These are phyloP conservation scores for Trapa bicornis DNA, from an alignment of 345 rosid species.

Conservation along the genomic window DNA sequence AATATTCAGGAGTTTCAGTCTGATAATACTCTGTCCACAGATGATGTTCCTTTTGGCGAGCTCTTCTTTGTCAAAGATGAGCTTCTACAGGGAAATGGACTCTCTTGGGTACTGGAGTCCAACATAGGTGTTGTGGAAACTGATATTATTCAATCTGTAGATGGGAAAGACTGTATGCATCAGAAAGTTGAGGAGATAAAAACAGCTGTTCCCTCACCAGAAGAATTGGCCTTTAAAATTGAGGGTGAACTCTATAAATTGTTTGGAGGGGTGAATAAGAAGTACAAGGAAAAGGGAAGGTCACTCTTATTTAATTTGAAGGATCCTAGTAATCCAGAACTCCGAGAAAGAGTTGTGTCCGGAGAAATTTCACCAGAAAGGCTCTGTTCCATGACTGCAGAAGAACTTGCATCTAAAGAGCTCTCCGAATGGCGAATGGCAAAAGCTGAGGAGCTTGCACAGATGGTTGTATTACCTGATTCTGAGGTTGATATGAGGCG, in stretches of 20 bases:
- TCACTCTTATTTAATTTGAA: slow-evolving; percentile 82
- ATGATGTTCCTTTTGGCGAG: slow-evolving; percentile 56
- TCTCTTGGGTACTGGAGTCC: slow-evolving; percentile 72
- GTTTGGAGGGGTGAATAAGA: slow-evolving; percentile 91
- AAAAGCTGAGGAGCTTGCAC: slow-evolving; percentile 86
- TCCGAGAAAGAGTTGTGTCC: slow-evolving; percentile 61
- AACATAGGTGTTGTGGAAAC: slow-evolving; percentile 24
- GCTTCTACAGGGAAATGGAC: slow-evolving; percentile 87
- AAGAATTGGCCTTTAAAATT: slow-evolving; percentile 45
- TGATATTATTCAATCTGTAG: slow-evolving; percentile 15
- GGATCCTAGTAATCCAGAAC: slow-evolving; percentile 80
- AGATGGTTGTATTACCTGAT: slow-evolving; percentile 81
- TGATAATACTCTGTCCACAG: slow-evolving; percentile 31
- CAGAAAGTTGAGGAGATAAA: slow-evolving; percentile 12
- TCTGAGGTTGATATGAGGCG: slow-evolving; percentile 60
- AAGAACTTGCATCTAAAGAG: slow-evolving; percentile 95
- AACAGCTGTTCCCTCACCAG: slow-evolving; percentile 24
- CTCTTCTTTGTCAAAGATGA: slow-evolving; percentile 73
- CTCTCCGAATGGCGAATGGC: slow-evolving; percentile 91
- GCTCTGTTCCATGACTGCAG: slow-evolving; percentile 80
- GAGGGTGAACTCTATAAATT: slow-evolving; percentile 72
- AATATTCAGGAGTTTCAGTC: slow-evolving; percentile 31
- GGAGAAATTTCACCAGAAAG: slow-evolving; percentile 59
- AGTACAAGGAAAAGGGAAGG: slow-evolving; percentile 84
- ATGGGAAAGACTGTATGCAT: slow-evolving; percentile 11